Conservation (phyloP, 768 basidiomycete species). For the Tephrocybe sp. region DNA sequence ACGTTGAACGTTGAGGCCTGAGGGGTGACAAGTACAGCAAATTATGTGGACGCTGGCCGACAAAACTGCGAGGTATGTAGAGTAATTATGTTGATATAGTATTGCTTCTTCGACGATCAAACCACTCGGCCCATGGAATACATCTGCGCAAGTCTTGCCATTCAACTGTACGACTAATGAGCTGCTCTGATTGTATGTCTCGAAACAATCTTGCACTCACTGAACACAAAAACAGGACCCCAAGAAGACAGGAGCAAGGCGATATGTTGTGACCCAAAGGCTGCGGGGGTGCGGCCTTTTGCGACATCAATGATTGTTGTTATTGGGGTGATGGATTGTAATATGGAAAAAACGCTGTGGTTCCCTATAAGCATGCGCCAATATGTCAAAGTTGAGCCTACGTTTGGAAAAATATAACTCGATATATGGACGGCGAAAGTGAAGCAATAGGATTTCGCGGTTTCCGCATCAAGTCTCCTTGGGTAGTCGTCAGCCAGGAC, state of each 20-base stretch:
- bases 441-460: constrained; percentile 27
- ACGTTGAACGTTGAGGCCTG: neutral
- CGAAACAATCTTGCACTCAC: no score
- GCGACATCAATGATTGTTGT: constrained; percentile 52
- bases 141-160: neutral
- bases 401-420: constrained; percentile 56
- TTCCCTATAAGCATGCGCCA: neutral
- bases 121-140: neutral
- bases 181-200: no score
- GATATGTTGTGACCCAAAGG: constrained; percentile 67
- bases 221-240: constrained; percentile 56
- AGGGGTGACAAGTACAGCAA: neutral
- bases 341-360: constrained; percentile 39
- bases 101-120: constrained; percentile 1
- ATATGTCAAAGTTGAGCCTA: constrained; percentile 19
- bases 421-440: constrained; percentile 45
- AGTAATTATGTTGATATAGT: neutral
- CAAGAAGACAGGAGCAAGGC: constrained; percentile 57
- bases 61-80: neutral
- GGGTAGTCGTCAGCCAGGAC: neutral
- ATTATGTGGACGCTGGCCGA: neutral
- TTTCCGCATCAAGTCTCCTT: constrained; percentile 14
- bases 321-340: constrained; percentile 48
- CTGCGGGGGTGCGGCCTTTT: constrained; percentile 36
- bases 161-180: no score